Evolutionary conservation across 495 filamentous ascomycete species (phyloP), one percentile per base, ranked within the genome.

Genomic region (Penicillium dipodomyicola): DNA sequence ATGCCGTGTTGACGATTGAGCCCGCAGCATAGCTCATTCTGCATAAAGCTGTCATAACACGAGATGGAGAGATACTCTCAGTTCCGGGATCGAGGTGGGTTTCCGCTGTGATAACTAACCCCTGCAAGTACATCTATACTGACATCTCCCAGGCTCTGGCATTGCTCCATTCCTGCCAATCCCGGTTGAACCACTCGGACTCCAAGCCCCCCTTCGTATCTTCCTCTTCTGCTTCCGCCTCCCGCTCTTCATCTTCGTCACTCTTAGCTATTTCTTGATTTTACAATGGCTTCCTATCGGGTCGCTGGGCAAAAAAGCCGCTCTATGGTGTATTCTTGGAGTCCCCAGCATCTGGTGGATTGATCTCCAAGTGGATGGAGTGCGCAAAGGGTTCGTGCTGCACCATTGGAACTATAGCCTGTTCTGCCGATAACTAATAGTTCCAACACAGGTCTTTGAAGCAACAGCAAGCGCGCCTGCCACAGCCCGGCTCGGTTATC

Each of bases 11-110:
- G 20, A 23, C n/a, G 33, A 47, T 39, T 47, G 32, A 40, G 42
- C 32, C 43, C 22, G 8, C 25, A 37, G 5, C 2, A 52, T 32
- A 39, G 30, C 35, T 40, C 49, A 27, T 52, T 40, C 15, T 30
- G 35, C 15, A 10, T 11, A 29, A 10, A 48, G 4, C 10, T 10
- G n/a, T 23, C 23, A 52, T 29, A 11, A 52, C 8, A 30, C 32
- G 42, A 39, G 39, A 98, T 98, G 94, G 94, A 98, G 82, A 97
- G 96, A 72, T 97, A 91, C 72, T 93, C 91, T 10, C 92, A 97
- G 70, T 99, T 89, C 62, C 87, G 94, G 54, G 94, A 99, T 76
- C 84, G 90, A 84, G 94, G 94, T 87, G 79, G 61, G 17, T 32
- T 33, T 33, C 49, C 40, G 48, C 9, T 25, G 14, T 47, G 49